These are phyloP conservation scores for Flaveria linearis DNA, from an alignment of 129 eudicot genomes.

Conservation along the genomic window DNA sequence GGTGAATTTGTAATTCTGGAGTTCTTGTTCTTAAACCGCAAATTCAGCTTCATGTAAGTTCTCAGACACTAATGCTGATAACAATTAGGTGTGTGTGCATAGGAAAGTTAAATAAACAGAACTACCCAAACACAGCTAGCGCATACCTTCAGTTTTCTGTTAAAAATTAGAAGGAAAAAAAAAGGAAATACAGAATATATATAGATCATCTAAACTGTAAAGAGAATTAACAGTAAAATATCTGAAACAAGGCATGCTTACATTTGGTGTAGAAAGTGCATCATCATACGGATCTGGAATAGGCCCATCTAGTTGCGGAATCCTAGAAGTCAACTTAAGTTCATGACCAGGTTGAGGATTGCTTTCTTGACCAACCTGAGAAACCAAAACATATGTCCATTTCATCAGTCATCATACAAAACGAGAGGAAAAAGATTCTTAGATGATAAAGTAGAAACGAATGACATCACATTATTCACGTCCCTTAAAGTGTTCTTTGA, in stretches of 20 bases:
- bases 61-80: neutral
- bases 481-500: constrained; percentile 6
- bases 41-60: neutral
- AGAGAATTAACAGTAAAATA: neutral
- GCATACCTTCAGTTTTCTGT: neutral
- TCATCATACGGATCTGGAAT: constrained; percentile 96
- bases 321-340: constrained; percentile 46
- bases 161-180: neutral
- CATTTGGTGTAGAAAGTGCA: constrained; percentile 96
- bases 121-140: neutral
- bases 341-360: constrained; percentile 39
- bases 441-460: neutral
- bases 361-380: constrained; percentile 55
- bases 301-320: constrained; percentile 94
- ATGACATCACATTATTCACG: neutral
- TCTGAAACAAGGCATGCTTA: constrained; percentile 22
- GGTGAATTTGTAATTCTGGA: neutral
- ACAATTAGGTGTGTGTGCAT: neutral
- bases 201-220: neutral
- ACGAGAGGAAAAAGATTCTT: neutral
- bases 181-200: neutral
- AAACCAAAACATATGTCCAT: constrained; percentile 5
- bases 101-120: neutral
- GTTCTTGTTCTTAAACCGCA: neutral
- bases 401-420: constrained; percentile 16